Base-by-base conservation (phyloP, 331 rosid species). In the Quercus tomentella region DNA sequence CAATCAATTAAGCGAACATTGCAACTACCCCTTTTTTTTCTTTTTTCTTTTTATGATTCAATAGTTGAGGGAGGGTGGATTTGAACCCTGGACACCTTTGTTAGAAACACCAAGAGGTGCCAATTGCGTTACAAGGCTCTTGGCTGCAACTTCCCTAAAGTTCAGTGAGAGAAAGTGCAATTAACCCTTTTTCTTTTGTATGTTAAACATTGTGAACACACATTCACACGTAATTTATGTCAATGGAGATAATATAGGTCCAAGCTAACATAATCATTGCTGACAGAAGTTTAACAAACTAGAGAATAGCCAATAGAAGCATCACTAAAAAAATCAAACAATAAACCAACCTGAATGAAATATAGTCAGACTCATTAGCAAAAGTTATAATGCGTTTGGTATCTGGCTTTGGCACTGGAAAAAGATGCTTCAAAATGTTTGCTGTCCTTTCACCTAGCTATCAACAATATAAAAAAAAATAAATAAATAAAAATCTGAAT, bases 321-420 rank as follows among this genome's bases (percentile, higher is more conserved):
- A 62, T 62, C 14, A 0, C 15, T 43, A 25, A 41, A 2, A 49
- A 18, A 5, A 70, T 1, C 72, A 21, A 41, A 79, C 21, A 67
- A 55, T 21, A 21, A 77, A 83, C 90, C 70, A 81, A 92, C 97
- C 98, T 95, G 87, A 95, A 95, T 4, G 97, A 95, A 82, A 95
- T 77, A 76, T 86, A 91, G 81, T 95, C 98, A 62, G 92, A 90
- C 77, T 87, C 86, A 85, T 95, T 95, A 37, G 94, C 82, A 71
- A 93, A 90, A 66, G 98, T 90, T 72, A 93, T 84, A 25, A 95
- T 85, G 28, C 99, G 97, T 74, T 93, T 95, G 4, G 96, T 88
- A 84, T 95, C 97, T 7, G 90, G 93, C 91, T 95, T 95, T 58
- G 99, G 98, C 82, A 89, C 92, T 1, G 97, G 98, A 79, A 94